These are phyloP conservation scores for Linnemannia schmuckeri DNA, from an alignment of 192 early-diverging fungal genomes.

Conservation along the genomic window DNA sequence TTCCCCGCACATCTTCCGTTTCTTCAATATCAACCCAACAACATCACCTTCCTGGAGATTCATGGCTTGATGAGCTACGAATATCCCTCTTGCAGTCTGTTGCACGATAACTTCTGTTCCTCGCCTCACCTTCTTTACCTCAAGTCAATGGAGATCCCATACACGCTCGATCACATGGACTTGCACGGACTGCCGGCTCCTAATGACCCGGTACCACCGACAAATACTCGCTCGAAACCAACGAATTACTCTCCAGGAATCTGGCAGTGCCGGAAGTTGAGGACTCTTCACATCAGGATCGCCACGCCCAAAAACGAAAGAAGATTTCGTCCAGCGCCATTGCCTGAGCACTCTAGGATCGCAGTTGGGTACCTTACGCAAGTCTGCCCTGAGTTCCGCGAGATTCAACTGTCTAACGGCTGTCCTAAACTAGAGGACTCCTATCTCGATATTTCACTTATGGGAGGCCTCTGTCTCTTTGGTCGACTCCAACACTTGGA, in stretches of 20 bases:
- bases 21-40: neutral
- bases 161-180: neutral
- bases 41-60: neutral
- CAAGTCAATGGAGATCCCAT: neutral
- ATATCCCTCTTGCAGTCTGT: neutral
- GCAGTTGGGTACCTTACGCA: neutral
- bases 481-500: neutral
- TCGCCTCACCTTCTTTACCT: neutral
- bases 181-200: neutral
- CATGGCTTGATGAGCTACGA: neutral
- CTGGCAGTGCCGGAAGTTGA: neutral
- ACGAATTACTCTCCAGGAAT: neutral
- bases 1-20: neutral
- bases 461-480: neutral
- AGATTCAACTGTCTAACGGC: neutral
- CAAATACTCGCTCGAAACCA: too few species aligned
- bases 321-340: neutral
- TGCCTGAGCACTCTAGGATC: neutral
- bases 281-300: neutral
- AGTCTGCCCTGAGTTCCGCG: neutral
- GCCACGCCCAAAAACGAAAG: neutral
- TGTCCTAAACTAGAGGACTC: neutral
- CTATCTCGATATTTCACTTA: neutral
- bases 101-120: neutral
- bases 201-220: neutral